Base-by-base conservation (phyloP, 352 stramenopile genomes). In the Pythium dissotocum region DNA sequence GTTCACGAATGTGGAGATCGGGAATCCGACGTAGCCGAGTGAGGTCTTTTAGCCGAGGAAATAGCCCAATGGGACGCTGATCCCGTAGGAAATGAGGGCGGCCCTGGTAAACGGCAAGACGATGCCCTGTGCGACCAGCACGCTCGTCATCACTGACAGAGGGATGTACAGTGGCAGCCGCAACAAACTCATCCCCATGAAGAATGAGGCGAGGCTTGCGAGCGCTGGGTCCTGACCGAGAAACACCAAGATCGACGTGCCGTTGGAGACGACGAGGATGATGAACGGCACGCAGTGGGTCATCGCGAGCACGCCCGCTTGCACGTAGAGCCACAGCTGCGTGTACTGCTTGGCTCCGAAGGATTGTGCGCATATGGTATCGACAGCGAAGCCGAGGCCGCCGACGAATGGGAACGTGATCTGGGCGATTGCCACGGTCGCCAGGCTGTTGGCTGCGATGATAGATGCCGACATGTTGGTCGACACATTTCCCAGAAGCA, bases 1-100 rank as follows among this genome's bases (percentile, higher is more conserved):
- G 44, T 66, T 76, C 44, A 83, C 55, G 33, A 67, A 55, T 4
- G 38, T 70, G 8, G 63, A 54, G 40, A 85, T 57, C 6, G 71
- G 61, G 30, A 81, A 69, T 24, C 77, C 77, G 2, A 80, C 49
- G 53, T 81, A 81, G 9, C 77, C 75, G 6, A 83, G 42, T 0
- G 66, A 40, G 12, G 74, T 79, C 32, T 77, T 58, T 49, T 75
- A 88, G 33, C 76, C 77, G 9, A 88, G 62, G 4, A 61, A 2
- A 48, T 85, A 83, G n/a, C 69, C 76, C 6, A 70, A 66, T 0
- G 57, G 49, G 9, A 76, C 48, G 32, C 63, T 74, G 1, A 76
- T 30, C 12, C 67, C 16, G 38, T 69, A 69, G 5, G 66, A 67
- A 0, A 81, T 24, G 26, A 76, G 12, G 4, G 71, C 69, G 10